Base-by-base conservation (phyloP, 495 filamentous ascomycete species). In the Cercophora samala region DNA sequence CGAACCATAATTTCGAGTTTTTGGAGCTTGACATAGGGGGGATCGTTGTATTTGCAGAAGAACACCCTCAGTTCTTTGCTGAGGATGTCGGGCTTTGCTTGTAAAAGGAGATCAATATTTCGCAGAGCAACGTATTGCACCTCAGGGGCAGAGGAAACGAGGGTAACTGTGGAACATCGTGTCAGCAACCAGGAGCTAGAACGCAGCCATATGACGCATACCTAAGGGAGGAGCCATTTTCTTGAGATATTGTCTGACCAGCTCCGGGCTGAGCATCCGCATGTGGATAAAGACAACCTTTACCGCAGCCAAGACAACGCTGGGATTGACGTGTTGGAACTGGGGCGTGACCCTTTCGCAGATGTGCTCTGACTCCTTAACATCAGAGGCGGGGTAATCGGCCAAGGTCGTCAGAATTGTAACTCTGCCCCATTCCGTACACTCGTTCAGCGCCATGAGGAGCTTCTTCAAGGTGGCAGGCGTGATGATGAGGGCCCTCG, bases 41-140 rank as follows among this genome's bases (percentile, higher is more conserved):
- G 95, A 74, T 99, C 95, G 76, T 99, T 97, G 81, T 99, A 99
- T 81, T 99, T 99, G 89, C 95, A 99, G 81, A 98, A 99, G 82
- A 99, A 99, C 2, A 99, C 95, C 59, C 95, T 88, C 62, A 99
- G 88, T 78, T 99, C 95, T 76, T 98, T 98, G 80, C 91, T 95
- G 1, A 99, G 83, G 60, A 99, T 97, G 73, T 96, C 93, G 2
- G 95, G 93, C 70, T 97, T 92, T 69, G 96, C 93, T 77, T 99
- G 95, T 42, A 99, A 83, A 5, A 99, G 82, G 58, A 99, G 87
- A 68, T 98, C 95, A 73, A 98, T 98, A 73, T 99, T 99, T 61
- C 95, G 82, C 63, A 99, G 79, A 22, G 95, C 95, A 58, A 99
- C 96, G 77, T 98, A 99, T 79, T 99, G 95, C 37, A 99, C 95